Evolutionary conservation across 306 rosid species (phyloP), one percentile per base, ranked within the genome.

Genomic region (Inga laurina): DNA sequence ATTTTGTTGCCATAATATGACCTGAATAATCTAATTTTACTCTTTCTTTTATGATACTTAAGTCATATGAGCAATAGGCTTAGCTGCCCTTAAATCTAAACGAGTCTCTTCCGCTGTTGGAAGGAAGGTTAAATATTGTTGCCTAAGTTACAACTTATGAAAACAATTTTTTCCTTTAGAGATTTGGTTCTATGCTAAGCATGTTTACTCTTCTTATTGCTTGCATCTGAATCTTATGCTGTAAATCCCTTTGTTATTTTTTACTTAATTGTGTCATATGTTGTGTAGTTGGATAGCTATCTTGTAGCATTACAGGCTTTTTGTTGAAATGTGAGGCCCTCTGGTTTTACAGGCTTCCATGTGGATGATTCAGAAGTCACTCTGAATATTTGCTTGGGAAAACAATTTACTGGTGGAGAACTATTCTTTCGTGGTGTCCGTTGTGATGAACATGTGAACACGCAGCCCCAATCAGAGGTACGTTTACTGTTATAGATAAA

Each of bases 301-400:
- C 72, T 14, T 49, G 72, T 83, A 37, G 49, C 78, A 64, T 69
- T 48, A 70, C 62, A 44, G 72, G 79, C 76, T 61, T 84, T 68
- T 83, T 87, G 77, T 79, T 84, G 73, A 76, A 83, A 83, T 74
- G 34, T 78, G 76, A 80, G 51, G 76, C n/a, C 74, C 87, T 71
- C 73, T 84, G 46, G 11, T 30, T 87, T 83, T 91, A 85, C 88
- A 97, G 99, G 97, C 73, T 94, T 97, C 85, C 99, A 97, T 78
- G 97, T 97, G 68, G 99, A 94, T 82, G 99, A 97, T 59, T 75
- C 99, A 1, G 99, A 97, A 92, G 97, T 97, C 76, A 91, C 95
- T 75, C 87, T 97, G 93, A 97, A 97, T 77, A 84, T 96, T 86
- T 96, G 98, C 89, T 84, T 96, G 90, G 98, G 98, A 37, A 91